These are phyloP conservation scores for Hyaloperonospora brassicae DNA, from an alignment of 352 stramenopile species.

Conservation along the genomic window DNA sequence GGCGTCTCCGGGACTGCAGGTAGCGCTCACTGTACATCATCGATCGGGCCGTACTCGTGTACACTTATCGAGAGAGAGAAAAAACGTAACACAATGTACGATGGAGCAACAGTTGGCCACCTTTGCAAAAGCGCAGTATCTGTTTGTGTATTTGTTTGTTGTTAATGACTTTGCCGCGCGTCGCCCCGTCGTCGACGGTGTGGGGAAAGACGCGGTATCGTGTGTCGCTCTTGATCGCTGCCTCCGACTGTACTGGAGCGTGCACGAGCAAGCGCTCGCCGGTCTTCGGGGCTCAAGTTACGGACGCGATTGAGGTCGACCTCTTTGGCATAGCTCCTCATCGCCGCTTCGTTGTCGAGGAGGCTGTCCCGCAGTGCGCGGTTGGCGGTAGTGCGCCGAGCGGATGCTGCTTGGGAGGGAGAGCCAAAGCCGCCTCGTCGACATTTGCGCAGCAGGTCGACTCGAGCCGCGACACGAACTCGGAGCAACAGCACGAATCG, in stretches of 20 bases:
- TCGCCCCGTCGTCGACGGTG: slow-evolving; percentile 5
- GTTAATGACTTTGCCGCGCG: slow-evolving; percentile 1
- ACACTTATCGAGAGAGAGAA: slow-evolving; percentile 28
- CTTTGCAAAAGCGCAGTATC: not conserved
- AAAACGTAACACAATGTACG: slow-evolving; percentile 39
- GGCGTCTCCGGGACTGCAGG: slow-evolving; percentile 17
- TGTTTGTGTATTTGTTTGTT: not conserved
- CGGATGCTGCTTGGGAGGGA: slow-evolving; percentile 4
- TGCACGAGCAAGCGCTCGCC: slow-evolving; percentile 12
- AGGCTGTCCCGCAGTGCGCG: slow-evolving; percentile 12
- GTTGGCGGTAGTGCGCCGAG: not conserved
- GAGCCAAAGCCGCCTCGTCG: slow-evolving; percentile 5
- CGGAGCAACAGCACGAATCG: slow-evolving; percentile 13
- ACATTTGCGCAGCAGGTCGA: slow-evolving; percentile 5
- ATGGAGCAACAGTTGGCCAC: slow-evolving; percentile 26
- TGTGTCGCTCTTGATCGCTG: slow-evolving; percentile 1
- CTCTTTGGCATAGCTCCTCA: slow-evolving; percentile 27
- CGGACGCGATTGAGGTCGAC: slow-evolving; percentile 23
- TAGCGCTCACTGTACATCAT: slow-evolving; percentile 20
- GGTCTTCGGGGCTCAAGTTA: slow-evolving; percentile 23
- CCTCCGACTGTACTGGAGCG: not conserved
- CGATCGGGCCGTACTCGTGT: slow-evolving; percentile 26
- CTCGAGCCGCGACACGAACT: slow-evolving; percentile 3
- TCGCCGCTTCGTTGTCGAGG: slow-evolving; percentile 25
- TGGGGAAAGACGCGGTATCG: slow-evolving; percentile 15